These are phyloP conservation scores for Lineolata rhizophorae DNA, from an alignment of 495 filamentous ascomycete genomes.

Conservation along the genomic window DNA sequence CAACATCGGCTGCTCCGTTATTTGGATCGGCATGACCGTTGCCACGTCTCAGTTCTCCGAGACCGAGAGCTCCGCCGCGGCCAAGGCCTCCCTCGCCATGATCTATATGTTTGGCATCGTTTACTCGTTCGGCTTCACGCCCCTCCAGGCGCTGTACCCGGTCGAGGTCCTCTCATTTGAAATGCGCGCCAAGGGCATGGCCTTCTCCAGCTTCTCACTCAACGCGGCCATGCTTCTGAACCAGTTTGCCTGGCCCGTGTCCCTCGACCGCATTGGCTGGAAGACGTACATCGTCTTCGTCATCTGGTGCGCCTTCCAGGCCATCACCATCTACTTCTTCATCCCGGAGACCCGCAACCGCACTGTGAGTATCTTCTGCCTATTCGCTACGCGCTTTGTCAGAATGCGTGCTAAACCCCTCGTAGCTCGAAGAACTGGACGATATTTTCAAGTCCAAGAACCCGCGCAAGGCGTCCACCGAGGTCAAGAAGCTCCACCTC, in stretches of 20 bases:
- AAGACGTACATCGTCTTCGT: constrained; percentile 24
- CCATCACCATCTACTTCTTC: constrained; percentile 20
- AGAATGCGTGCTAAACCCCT: too few relatives aligned
- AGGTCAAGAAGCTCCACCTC: too few relatives aligned
- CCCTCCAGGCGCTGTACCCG: constrained; percentile 36
- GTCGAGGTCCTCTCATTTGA: constrained; percentile 24
- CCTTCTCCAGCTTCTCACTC: constrained; percentile 11
- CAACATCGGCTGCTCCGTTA: constrained; percentile 26
- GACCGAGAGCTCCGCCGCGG: constrained; percentile 18
- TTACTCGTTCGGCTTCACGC: constrained; percentile 38
- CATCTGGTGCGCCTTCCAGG: constrained; percentile 33
- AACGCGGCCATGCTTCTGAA: constrained; percentile 29
- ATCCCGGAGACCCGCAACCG: constrained; percentile 20
- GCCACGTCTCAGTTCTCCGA: constrained; percentile 15
- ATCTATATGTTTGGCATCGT: constrained; percentile 33
- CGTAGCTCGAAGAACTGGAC: too few relatives aligned
- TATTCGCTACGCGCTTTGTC: too few relatives aligned
- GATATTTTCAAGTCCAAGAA: too few relatives aligned
- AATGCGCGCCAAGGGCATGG: constrained; percentile 14
- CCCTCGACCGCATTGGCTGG: constrained; percentile 12
- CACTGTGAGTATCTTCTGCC: too few relatives aligned
- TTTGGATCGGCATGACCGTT: constrained; percentile 28
- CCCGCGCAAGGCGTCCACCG: too few relatives aligned
- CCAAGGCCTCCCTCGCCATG: constrained; percentile 12
- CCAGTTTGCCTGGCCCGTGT: constrained; percentile 31